Base-by-base conservation (phyloP, 306 rosid genomes). In the Trifolium fragiferum region DNA sequence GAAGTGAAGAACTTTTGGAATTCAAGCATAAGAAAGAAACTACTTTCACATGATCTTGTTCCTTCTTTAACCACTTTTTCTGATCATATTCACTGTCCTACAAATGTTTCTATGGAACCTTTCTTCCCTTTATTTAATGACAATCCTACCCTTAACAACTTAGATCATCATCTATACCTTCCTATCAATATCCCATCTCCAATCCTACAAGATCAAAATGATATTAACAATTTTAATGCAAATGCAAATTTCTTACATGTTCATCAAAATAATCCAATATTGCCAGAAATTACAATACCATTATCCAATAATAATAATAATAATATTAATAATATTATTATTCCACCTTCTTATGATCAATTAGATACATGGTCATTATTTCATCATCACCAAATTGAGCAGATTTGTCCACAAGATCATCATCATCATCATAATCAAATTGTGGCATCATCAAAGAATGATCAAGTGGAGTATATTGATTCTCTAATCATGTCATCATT, bases 1-100 rank as follows among this genome's bases (percentile, higher is more conserved):
- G 99, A 94, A 72, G 97, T 94, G 83, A 94, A 94, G 84, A 94
- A 94, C 73, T 91, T 91, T 75, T 94, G 99, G 99, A 94, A 94
- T 85, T 94, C 98, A 59, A 91, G 93, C 92, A 88, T 91, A 55
- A 94, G 91, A 84, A 94, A 90, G 93, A 91, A 91, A 87, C 88
- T 94, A 23, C 82, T 86, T 43, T 79, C 92, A 55, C 91, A 82
- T 78, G 94, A 88, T 57, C 66, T 51, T 51, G 49, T 73, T 63
- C 82, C 89, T 72, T 72, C 89, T 74, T 76, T 88, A 10, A 70
- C 89, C 46, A 70, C 87, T n/a, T 86, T 5, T 37, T 57, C n/a
- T n/a, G n/a, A n/a, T n/a, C n/a, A n/a, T n/a, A n/a, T n/a, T n/a
- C n/a, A n/a, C n/a, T n/a, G n/a, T n/a, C n/a, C n/a, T n/a, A n/a